Evolutionary conservation across 73 alveolate species (phyloP).

Genomic region (Durusdinium trenchii): DNA sequence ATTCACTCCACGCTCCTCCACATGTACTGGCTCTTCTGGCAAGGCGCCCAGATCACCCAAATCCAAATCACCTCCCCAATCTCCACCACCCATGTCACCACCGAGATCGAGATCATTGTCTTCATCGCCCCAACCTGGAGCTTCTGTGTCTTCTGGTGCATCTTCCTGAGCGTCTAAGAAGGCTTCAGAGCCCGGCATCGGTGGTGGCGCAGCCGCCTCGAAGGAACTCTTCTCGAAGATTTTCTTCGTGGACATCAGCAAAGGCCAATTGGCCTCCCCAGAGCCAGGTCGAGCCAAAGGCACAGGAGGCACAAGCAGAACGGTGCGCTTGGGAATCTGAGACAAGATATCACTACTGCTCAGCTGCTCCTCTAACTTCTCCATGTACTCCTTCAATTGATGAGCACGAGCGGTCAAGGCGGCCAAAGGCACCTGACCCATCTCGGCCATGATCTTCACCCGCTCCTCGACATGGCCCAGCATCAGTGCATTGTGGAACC

Average conservation of each 20-base stretch:
- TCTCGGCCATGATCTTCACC: constrained; percentile 97
- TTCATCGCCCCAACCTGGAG: constrained; percentile 53
- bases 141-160: constrained; percentile 58
- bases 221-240: constrained; percentile 93
- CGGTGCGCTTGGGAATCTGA: constrained; percentile 63
- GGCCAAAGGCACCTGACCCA: constrained; percentile 98
- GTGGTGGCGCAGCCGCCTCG: constrained; percentile 93
- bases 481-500: constrained; percentile 97
- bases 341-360: constrained; percentile 61
- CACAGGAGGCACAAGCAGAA: constrained; percentile 93
- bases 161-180: constrained; percentile 92
- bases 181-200: constrained; percentile 95
- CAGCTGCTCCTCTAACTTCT: constrained; percentile 89
- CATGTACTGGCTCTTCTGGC: constrained; percentile 34
- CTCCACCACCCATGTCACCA: constrained; percentile 93
- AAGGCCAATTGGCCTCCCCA: constrained; percentile 94
- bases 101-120: constrained; percentile 63
- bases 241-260: constrained; percentile 80
- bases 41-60: constrained; percentile 83
- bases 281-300: constrained; percentile 74
- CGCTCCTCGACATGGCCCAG: constrained; percentile 97
- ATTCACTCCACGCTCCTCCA: constrained; percentile 84
- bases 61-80: constrained; percentile 94
- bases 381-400: constrained; percentile 96
- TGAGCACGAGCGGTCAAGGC: constrained; percentile 97